These are phyloP conservation scores for Areca catechu DNA, from an alignment of 176 grass and related monocot genomes.

Conservation along the genomic window DNA sequence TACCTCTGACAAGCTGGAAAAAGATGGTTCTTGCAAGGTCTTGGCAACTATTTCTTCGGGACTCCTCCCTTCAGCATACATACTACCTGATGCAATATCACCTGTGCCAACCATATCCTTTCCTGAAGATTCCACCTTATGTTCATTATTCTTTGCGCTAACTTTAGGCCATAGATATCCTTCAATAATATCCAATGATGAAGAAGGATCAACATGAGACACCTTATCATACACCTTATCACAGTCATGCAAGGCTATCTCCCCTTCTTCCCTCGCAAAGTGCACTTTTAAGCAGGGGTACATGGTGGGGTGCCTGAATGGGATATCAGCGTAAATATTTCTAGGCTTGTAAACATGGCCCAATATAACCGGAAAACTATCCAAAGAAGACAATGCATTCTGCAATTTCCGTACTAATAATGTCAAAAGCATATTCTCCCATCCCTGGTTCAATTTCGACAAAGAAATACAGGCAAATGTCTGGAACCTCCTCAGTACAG, in stretches of 20 bases:
- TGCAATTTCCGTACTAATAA: constrained; percentile 78
- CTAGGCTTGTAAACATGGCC: constrained; percentile 69
- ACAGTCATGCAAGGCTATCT: constrained; percentile 42
- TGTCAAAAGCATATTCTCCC: constrained; percentile 53
- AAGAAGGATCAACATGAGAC: constrained; percentile 65
- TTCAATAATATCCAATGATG: constrained; percentile 57
- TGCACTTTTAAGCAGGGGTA: constrained; percentile 70
- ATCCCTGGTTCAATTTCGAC: constrained; percentile 39
- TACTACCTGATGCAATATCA: constrained; percentile 24
- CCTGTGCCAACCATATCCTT: background rate
- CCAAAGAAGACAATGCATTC: constrained; percentile 90
- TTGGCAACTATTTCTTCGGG: constrained; percentile 29
- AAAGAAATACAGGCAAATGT: constrained; percentile 62
- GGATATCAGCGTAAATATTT: constrained; percentile 59
- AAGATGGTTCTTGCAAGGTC: constrained; percentile 20
- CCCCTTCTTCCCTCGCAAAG: constrained; percentile 73
- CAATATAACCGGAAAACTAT: constrained; percentile 85
- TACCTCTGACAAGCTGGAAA: constrained; percentile 49
- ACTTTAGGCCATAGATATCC: constrained; percentile 78
- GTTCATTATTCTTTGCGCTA: constrained; percentile 13
- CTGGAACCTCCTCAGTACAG: constrained; percentile 84
- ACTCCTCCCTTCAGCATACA: constrained; percentile 23
- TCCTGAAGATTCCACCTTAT: constrained; percentile 22
- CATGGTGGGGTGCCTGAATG: constrained; percentile 43
- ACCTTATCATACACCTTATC: constrained; percentile 32